These are phyloP conservation scores for Coriolopsis trogii DNA, from an alignment of 1,284 basidiomycete genomes.

Conservation along the genomic window DNA sequence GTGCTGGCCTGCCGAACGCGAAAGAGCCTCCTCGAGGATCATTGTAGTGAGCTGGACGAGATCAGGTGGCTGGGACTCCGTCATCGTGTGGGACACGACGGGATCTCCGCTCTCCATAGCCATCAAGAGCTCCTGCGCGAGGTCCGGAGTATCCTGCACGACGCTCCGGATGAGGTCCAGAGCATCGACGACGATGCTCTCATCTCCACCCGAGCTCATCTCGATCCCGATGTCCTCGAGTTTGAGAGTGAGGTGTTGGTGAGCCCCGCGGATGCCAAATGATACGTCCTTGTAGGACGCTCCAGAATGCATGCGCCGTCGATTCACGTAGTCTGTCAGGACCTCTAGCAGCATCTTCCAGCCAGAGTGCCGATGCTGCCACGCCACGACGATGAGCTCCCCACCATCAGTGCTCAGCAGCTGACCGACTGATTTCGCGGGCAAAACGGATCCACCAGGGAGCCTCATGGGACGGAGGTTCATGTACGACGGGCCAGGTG, in stretches of 20 bases:
- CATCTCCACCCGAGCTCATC: conserved; percentile 55
- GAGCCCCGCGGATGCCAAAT: conserved; percentile 44
- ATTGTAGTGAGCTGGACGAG: conserved; percentile 80
- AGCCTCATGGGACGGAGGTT: conserved; percentile 71
- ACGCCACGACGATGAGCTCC: conserved; percentile 76
- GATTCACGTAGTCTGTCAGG: conserved; percentile 72
- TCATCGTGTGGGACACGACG: conserved; percentile 53
- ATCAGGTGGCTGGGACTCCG: conserved; percentile 59
- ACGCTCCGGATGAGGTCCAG: conserved; percentile 81
- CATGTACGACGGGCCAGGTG: conserved; percentile 61
- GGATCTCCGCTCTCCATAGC: conserved; percentile 61
- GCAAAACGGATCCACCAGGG: conserved; percentile 74
- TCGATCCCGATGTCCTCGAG: conserved; percentile 75
- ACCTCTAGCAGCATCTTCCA: conserved; percentile 84
- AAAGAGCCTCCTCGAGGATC: conserved; percentile 83
- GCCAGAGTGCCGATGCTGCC: conserved; percentile 80
- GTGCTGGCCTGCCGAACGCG: conserved; percentile 50
- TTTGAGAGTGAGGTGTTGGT: conserved; percentile 48
- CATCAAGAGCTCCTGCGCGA: conserved; percentile 69
- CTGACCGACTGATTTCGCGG: conserved; percentile 66
- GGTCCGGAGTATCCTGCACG: conserved; percentile 65
- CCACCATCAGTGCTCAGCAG: conserved; percentile 74
- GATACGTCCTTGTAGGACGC: conserved; percentile 53
- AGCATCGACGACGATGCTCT: conserved; percentile 66
- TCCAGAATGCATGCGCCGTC: conserved; percentile 42